Evolutionary conservation across 2,329 filamentous ascomycete genomes (phyloP).

Genomic region (Trichoderma atrobrunneum): DNA sequence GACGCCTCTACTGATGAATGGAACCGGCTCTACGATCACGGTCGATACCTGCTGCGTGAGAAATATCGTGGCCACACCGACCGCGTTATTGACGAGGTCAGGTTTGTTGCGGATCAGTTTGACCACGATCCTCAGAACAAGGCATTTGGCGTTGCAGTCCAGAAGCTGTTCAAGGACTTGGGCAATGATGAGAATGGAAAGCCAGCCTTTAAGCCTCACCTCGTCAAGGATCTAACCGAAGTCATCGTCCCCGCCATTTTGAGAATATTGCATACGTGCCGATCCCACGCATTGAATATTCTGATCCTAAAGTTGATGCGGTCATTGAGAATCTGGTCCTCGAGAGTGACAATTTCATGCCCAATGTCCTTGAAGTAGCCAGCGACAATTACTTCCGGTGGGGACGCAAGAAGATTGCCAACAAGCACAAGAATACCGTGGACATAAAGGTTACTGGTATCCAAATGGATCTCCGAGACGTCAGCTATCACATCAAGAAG

Average conservation of each 20-base stretch:
- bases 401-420: slow-evolving; percentile 84
- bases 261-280: slow-evolving; percentile 87
- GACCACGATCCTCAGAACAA: slow-evolving; percentile 85
- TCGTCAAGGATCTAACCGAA: slow-evolving; percentile 83
- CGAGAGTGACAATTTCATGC: slow-evolving; percentile 95
- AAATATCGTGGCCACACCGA: slow-evolving; percentile 86
- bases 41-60: slow-evolving; percentile 80
- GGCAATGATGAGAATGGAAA: slow-evolving; percentile 84
- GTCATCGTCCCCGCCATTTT: slow-evolving; percentile 82
- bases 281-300: slow-evolving; percentile 90
- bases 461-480: slow-evolving; percentile 87
- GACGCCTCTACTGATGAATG: slow-evolving; percentile 77
- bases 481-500: slow-evolving; percentile 92
- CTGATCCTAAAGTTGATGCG: slow-evolving; percentile 77
- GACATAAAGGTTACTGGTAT: slow-evolving; percentile 85
- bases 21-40: slow-evolving; percentile 80
- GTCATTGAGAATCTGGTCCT: slow-evolving; percentile 93
- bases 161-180: slow-evolving; percentile 84
- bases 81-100: slow-evolving; percentile 81
- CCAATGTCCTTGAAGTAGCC: slow-evolving; percentile 82
- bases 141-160: slow-evolving; percentile 69
- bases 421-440: slow-evolving; percentile 75
- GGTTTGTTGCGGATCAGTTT: slow-evolving; percentile 86
- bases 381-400: slow-evolving; percentile 94
- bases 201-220: slow-evolving; percentile 84